Conservation (phyloP, 164 flowering plant genomes). For the Taxillus chinensis region DNA sequence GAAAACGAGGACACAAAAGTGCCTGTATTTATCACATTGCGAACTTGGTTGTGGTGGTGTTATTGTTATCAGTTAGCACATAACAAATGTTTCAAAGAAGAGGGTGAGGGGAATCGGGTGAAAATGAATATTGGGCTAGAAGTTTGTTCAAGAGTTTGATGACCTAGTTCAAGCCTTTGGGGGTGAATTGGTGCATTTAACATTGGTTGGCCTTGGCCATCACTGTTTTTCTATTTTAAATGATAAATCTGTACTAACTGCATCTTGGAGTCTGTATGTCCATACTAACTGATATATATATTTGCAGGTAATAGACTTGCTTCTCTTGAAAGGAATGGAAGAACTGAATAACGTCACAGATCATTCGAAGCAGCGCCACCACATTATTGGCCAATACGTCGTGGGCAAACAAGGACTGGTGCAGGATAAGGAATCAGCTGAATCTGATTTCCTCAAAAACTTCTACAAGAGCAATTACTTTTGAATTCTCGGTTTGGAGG, state of each 20-base stretch:
- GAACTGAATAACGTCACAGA: slow-evolving; percentile 62
- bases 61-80: too few relatives aligned
- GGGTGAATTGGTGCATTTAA: too few relatives aligned
- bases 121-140: too few relatives aligned
- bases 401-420: slow-evolving; percentile 47
- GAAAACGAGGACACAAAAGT: too few relatives aligned
- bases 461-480: slow-evolving; percentile 68
- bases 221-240: too few relatives aligned
- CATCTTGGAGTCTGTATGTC: background rate
- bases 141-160: too few relatives aligned
- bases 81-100: too few relatives aligned
- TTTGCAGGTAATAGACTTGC: slow-evolving; percentile 84
- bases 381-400: slow-evolving; percentile 84
- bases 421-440: slow-evolving; percentile 61
- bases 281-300: background rate
- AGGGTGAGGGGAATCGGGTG: too few relatives aligned
- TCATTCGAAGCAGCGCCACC: slow-evolving; percentile 93
- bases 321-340: slow-evolving; percentile 77
- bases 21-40: too few relatives aligned
- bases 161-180: too few relatives aligned
- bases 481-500: slow-evolving; percentile 13
- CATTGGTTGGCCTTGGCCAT: too few relatives aligned
- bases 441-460: slow-evolving; percentile 60
- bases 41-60: too few relatives aligned
- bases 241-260: background rate